Evolutionary conservation across 352 stramenopile species (phyloP), one percentile per base, ranked within the genome.

Genomic region (Globisporangium takayamanum): DNA sequence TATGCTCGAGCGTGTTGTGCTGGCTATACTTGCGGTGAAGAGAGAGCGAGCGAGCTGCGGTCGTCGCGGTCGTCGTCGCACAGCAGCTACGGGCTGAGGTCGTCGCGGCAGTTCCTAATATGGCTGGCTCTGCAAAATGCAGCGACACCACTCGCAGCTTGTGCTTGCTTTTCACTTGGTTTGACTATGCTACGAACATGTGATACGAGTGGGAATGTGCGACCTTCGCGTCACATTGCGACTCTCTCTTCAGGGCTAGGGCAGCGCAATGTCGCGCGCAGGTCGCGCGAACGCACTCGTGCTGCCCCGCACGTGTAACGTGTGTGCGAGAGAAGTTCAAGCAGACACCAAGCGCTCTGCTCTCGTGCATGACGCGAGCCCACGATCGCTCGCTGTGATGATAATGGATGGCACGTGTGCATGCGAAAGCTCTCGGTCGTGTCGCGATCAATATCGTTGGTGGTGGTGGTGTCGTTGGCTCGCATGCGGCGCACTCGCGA

Each of bases 201-300:
- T 20, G 41, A 11, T 20, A n/a, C 41, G 4, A 5, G 41, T 12
- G 11, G 22, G 47, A 4, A 15, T 3, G 44, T 15, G 47, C 47
- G 25, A 52, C 47, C 47, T 52, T 52, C 47, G 47, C 12, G 47
- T 22, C 4, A 52, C 47, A n/a, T 52, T 52, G 15, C 12, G n/a
- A 1, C 20, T 36, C n/a, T 30, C 47, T 22, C 25, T 52, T 14
- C 22, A 20, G 5, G 14, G 22, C 7, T 46, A 46, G 26, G 37
- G 22, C 39, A 39, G 6, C 15, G 2, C n/a, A 2, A 51, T 14
- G 58, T 64, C 25, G 52, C 44, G 44, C 50, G 58, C 60, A 59
- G 42, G 58, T 64, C n/a, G 15, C 58, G 41, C 45, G 44, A 64
- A 55, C 8, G 33, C 10, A 22, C 0, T n/a, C 7, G 16, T 45